Evolutionary conservation across 768 basidiomycete species (phyloP).

Genomic region (Tricholoma terreum): DNA sequence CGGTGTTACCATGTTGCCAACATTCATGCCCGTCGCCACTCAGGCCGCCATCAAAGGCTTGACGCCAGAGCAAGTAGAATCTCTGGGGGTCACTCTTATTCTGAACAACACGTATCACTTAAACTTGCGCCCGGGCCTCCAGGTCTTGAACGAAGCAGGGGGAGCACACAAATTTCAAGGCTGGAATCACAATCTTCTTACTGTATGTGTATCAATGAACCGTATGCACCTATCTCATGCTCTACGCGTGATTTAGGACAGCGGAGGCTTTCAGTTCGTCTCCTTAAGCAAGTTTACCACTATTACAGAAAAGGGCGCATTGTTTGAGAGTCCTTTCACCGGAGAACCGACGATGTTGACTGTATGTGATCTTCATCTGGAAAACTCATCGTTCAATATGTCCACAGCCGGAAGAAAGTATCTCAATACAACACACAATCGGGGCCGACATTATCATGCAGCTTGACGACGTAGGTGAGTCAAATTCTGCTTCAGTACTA

Average conservation of each 20-base stretch:
- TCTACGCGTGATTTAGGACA: conserved; percentile 50
- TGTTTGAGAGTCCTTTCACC: conserved; percentile 81
- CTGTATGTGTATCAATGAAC: conserved; percentile 42
- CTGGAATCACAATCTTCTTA: conserved; percentile 83
- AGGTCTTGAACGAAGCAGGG: conserved; percentile 69
- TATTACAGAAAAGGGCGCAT: conserved; percentile 86
- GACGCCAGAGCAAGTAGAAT: conserved; percentile 81
- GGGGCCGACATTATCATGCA: conserved; percentile 96
- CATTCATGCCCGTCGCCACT: conserved; percentile 93
- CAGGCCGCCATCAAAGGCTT: conserved; percentile 91
- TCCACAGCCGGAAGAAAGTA: conserved; percentile 82
- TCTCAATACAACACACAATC: conserved; percentile 85
- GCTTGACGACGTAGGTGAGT: conserved; percentile 84
- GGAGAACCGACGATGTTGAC: conserved; percentile 89
- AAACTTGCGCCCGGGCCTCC: conserved; percentile 78
- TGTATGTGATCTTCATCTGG: conserved; percentile 36
- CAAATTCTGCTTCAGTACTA: background rate
- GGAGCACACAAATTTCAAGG: conserved; percentile 91
- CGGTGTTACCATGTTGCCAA: conserved; percentile 78
- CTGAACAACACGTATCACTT: conserved; percentile 91
- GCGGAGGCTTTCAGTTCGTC: conserved; percentile 87
- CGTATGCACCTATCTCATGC: background rate
- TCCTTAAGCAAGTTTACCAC: conserved; percentile 80
- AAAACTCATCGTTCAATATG: conserved; percentile 3
- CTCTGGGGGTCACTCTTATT: conserved; percentile 77